Conservation (phyloP, 768 basidiomycete genomes). For the Lactifluus echinatus region DNA sequence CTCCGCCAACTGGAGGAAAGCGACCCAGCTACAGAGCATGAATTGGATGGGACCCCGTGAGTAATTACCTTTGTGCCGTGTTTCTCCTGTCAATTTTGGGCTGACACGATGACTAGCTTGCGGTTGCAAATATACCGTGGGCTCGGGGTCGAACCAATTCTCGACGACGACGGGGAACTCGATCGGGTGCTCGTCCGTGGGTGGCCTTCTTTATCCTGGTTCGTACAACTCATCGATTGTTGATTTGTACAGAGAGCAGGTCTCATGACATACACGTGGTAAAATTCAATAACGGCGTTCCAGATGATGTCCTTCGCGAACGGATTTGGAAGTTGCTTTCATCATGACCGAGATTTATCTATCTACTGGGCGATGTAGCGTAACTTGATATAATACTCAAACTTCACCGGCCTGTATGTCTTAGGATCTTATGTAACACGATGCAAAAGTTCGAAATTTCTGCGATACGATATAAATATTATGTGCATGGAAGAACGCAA, state of each 20-base stretch:
- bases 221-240: background rate
- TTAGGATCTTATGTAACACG: background rate
- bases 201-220: slow-evolving; percentile 25
- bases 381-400: background rate
- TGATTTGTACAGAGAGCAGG: slow-evolving; percentile 21
- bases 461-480: background rate
- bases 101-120: slow-evolving; percentile 35
- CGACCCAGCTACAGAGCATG: slow-evolving; percentile 67
- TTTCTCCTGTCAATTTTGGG: background rate
- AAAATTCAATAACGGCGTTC: background rate
- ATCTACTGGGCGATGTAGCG: background rate
- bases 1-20: slow-evolving; percentile 51
- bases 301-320: slow-evolving; percentile 2
- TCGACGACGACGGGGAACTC: slow-evolving; percentile 42
- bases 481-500: background rate
- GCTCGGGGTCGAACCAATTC: slow-evolving; percentile 61
- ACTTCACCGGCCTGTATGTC: background rate
- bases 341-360: background rate
- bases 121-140: slow-evolving; percentile 61
- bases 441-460: background rate
- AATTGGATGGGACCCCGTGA: slow-evolving; percentile 62
- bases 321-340: slow-evolving; percentile 15
- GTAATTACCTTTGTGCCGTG: slow-evolving; percentile 23
- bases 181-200: slow-evolving; percentile 61
- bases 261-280: slow-evolving; percentile 18